These are phyloP conservation scores for Lecanicillium sp. DNA, from an alignment of 2,329 filamentous ascomycete genomes.

Conservation along the genomic window DNA sequence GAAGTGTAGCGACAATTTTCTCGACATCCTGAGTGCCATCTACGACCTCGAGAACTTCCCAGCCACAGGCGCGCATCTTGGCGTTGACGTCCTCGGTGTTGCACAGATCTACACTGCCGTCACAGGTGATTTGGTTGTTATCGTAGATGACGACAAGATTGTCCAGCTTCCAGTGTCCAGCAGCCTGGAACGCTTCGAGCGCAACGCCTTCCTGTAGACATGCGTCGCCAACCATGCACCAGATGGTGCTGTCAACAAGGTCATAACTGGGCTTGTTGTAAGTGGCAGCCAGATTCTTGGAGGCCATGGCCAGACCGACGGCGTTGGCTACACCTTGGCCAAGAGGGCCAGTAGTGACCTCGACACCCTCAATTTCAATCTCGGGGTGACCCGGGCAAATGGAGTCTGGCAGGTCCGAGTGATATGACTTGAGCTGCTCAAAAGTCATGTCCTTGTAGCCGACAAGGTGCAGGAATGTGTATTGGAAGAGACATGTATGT, in stretches of 20 bases:
- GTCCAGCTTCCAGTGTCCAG: slow-evolving; percentile 45
- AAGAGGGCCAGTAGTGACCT: slow-evolving; percentile 51
- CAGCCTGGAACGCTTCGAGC: slow-evolving; percentile 47
- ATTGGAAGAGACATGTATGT: slow-evolving; percentile 48
- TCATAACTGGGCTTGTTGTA: slow-evolving; percentile 43
- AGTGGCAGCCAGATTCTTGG: slow-evolving; percentile 44
- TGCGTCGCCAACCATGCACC: slow-evolving; percentile 49
- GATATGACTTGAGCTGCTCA: slow-evolving; percentile 47
- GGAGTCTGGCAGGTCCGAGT: slow-evolving; percentile 33
- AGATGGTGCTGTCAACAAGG: slow-evolving; percentile 42
- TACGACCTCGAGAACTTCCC: slow-evolving; percentile 44
- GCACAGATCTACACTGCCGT: slow-evolving; percentile 43
- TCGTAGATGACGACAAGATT: slow-evolving; percentile 52
- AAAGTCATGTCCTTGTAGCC: slow-evolving; percentile 48
- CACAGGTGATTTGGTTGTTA: slow-evolving; percentile 53
- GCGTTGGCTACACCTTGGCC: slow-evolving; percentile 54
- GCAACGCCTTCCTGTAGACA: slow-evolving; percentile 51
- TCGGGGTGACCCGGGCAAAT: slow-evolving; percentile 49
- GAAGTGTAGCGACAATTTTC: slow-evolving; percentile 32
- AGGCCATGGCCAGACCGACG: slow-evolving; percentile 49
- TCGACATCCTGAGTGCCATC: slow-evolving; percentile 44
- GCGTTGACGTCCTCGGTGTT: slow-evolving; percentile 49
- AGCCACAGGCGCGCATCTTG: slow-evolving; percentile 49
- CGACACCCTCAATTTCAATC: slow-evolving; percentile 48
- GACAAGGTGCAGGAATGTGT: slow-evolving; percentile 42